Conservation (phyloP, 495 filamentous ascomycete genomes). For the Daldinia concentrica region DNA sequence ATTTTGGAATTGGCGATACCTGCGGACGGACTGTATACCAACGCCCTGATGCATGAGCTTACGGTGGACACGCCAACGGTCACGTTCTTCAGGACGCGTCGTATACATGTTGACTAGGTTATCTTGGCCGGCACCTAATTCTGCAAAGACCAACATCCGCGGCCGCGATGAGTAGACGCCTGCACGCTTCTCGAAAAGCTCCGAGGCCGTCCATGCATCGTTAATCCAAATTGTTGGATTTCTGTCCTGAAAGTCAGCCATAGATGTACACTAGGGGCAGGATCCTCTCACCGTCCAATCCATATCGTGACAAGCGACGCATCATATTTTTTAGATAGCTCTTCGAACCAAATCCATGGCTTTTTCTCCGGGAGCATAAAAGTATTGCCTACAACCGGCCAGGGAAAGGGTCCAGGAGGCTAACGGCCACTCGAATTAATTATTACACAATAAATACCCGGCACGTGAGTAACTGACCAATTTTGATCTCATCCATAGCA, state of each 20-base stretch:
- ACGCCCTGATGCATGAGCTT: constrained; percentile 70
- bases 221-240: constrained; percentile 73
- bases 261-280: background rate
- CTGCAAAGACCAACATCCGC: constrained; percentile 67
- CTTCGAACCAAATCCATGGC: constrained; percentile 72
- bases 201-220: constrained; percentile 68
- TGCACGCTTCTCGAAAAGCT: constrained; percentile 65
- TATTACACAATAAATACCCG: constrained; percentile 15
- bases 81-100: constrained; percentile 58
- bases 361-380: constrained; percentile 66
- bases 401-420: constrained; percentile 66
- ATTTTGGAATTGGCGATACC: constrained; percentile 68
- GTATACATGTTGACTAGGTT: constrained; percentile 67
- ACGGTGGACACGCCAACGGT: constrained; percentile 68
- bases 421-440: constrained; percentile 27
- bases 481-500: constrained; percentile 58
- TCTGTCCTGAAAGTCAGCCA: constrained; percentile 35
- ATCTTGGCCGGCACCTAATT: constrained; percentile 66
- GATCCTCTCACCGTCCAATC: constrained; percentile 60
- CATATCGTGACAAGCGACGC: constrained; percentile 68
- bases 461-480: constrained; percentile 43
- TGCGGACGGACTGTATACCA: constrained; percentile 66
- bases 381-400: constrained; percentile 65
- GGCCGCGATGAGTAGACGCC: constrained; percentile 64
- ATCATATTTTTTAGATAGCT: constrained; percentile 62